Conservation (phyloP, 345 rosid species). For the Capsella bursapastoris region DNA sequence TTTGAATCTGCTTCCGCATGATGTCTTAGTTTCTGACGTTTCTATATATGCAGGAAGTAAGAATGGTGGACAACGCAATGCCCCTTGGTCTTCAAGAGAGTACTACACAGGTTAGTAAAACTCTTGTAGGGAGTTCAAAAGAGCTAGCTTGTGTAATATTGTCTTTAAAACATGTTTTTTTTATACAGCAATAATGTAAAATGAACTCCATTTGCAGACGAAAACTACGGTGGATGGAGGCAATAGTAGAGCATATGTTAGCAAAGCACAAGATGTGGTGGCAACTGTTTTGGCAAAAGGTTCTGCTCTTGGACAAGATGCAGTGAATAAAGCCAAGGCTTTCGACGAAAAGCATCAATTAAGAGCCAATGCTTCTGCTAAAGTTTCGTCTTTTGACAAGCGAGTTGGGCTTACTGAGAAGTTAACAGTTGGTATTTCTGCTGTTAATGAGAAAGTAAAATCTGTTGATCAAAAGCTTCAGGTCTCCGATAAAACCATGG, state of each 20-base stretch:
- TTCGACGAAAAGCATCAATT: conserved; percentile 88
- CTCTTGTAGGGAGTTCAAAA: neutral
- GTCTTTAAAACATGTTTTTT: neutral
- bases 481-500: conserved; percentile 96
- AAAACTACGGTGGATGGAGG: conserved; percentile 48
- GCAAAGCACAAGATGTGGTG: conserved; percentile 87
- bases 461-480: conserved; percentile 95
- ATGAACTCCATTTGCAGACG: conserved; percentile 50
- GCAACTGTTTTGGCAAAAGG: conserved; percentile 82
- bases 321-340: conserved; percentile 90
- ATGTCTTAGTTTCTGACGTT: neutral
- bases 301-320: conserved; percentile 88
- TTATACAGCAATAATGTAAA: neutral
- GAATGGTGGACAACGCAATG: conserved; percentile 50
- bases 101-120: conserved; percentile 50
- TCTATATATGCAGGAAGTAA: conserved; percentile 61
- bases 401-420: conserved; percentile 87
- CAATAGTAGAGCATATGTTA: conserved; percentile 72
- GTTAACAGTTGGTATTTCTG: conserved; percentile 82
- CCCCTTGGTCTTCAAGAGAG: conserved; percentile 47
- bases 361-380: conserved; percentile 91
- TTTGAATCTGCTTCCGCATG: conserved; percentile 17
- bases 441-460: conserved; percentile 89
- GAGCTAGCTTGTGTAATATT: neutral
- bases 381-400: conserved; percentile 76